Conservation (phyloP, 176 grass and related monocot species). For the Aegilops sharonensis region DNA sequence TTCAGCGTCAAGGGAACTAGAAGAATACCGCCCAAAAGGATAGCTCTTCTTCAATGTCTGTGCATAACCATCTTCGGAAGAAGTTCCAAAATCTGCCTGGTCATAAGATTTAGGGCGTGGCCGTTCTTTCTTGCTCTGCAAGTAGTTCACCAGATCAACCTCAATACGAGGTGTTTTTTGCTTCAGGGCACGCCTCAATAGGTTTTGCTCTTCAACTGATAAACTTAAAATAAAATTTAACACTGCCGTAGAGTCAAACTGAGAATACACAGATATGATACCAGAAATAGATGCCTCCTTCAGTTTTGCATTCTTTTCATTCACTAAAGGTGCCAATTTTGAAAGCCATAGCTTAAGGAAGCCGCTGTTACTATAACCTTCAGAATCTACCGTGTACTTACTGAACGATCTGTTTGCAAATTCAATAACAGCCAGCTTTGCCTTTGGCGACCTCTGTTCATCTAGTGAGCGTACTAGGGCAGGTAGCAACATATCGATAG, state of each 20-base stretch:
- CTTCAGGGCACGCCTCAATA: slow-evolving; percentile 90
- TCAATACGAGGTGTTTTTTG: slow-evolving; percentile 96
- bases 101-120: slow-evolving; percentile 87
- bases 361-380: slow-evolving; percentile 85
- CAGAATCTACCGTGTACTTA: slow-evolving; percentile 78
- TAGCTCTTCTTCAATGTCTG: slow-evolving; percentile 66
- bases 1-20: slow-evolving; percentile 70
- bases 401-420: slow-evolving; percentile 89
- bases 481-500: slow-evolving; percentile 91
- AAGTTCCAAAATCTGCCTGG: slow-evolving; percentile 88
- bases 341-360: slow-evolving; percentile 98
- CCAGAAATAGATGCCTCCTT: slow-evolving; percentile 96
- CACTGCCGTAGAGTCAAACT: slow-evolving; percentile 93
- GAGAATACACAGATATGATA: slow-evolving; percentile 93
- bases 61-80: slow-evolving; percentile 83
- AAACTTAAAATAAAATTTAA: slow-evolving; percentile 98
- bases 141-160: slow-evolving; percentile 98
- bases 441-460: slow-evolving; percentile 94
- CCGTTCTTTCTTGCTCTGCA: slow-evolving; percentile 97
- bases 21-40: slow-evolving; percentile 78
- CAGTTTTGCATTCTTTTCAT: slow-evolving; percentile 94
- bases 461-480: slow-evolving; percentile 88
- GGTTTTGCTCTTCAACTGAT: slow-evolving; percentile 93
- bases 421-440: slow-evolving; percentile 93
- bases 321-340: slow-evolving; percentile 90